Evolutionary conservation across 2,329 filamentous ascomycete species (phyloP).

Genomic region (Alternaria hordeiaustralica): DNA sequence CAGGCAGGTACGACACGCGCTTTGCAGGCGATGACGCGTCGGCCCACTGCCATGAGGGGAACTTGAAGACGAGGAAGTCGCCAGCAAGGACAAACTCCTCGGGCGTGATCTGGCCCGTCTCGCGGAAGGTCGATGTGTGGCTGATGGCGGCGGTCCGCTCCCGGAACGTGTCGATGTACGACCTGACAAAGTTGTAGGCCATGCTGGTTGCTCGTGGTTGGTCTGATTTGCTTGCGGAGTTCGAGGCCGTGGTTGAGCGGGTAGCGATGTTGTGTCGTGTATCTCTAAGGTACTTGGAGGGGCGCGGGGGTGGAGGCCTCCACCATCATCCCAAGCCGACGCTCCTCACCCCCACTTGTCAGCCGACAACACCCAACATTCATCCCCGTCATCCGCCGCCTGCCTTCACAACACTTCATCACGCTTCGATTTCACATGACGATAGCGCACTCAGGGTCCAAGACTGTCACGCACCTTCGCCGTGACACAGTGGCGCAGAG

Average conservation of each 20-base stretch:
- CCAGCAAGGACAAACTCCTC: constrained; percentile 96
- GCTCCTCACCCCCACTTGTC: background rate
- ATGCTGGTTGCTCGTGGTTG: constrained; percentile 55
- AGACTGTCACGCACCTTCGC: background rate
- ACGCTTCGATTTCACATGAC: background rate
- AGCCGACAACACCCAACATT: background rate
- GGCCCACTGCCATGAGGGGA: constrained; percentile 97
- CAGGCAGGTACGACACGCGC: constrained; percentile 80
- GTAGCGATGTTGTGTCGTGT: constrained; percentile 1
- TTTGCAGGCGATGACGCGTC: constrained; percentile 83
- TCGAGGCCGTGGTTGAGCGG: background rate
- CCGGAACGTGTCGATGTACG: constrained; percentile 87
- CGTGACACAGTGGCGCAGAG: background rate
- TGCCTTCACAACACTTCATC: background rate
- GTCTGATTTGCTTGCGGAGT: background rate
- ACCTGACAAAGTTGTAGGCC: constrained; percentile 81
- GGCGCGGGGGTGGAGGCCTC: constrained; percentile 6
- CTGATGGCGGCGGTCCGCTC: constrained; percentile 89
- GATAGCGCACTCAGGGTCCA: background rate
- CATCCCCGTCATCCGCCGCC: background rate
- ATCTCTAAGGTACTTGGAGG: constrained; percentile 11
- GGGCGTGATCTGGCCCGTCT: constrained; percentile 93
- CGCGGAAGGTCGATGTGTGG: constrained; percentile 90
- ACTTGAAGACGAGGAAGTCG: constrained; percentile 98
- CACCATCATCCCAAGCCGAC: background rate